Evolutionary conservation across 768 basidiomycete species (phyloP), one percentile per base, ranked within the genome.

Genomic region (Cystobasidium tubakii): DNA sequence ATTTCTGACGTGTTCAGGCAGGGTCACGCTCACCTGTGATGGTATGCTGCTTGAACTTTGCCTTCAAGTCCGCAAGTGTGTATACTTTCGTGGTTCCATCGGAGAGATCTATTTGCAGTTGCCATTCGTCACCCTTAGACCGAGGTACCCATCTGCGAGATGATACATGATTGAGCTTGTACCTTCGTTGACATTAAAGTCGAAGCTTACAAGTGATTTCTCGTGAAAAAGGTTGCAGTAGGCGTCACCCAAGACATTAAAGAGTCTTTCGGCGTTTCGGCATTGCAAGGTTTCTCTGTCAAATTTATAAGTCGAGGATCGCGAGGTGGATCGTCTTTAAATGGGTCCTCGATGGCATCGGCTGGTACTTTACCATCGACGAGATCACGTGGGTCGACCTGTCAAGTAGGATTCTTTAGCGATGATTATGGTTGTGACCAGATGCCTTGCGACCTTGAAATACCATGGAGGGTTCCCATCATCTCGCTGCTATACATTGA

Each of bases 271-370:
- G 69, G 69, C 36, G 69, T 71, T 29, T 71, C 69, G 23, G 69
- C 69, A 36, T 71, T 71, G 34, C 69, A 71, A 9, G 69, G 69
- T 31, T 71, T 71, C 34, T 55, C 34, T 42, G 69, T 71, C 21
- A 55, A 44, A 10, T 71, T 55, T 9, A 71, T 71, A 15, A 71
- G 69, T 6, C 69, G 69, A n/a, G 69, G 55, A 46, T 71, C 69
- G 53, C 69, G 69, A 36, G 31, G 25, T 29, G 69, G 69, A 44
- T 71, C 69, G 53, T 71, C 53, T 60, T 55, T 60, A 54, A 71
- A 71, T 21, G 69, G 69, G 27, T 71, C 69, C 21, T 71, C 69
- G 34, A 71, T 71, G 21, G 69, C 69, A 60, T 71, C 69, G 23
- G 50, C 29, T 36, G 69, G 69, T 36, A 71, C 69, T 39, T 60